Percentiles rank a stretch among this genome's conserved stretches.
phyloP scores from a whole-genome alignment of 768 basidiomycete genomes.

The Artomyces pyxidatus region DNA sequence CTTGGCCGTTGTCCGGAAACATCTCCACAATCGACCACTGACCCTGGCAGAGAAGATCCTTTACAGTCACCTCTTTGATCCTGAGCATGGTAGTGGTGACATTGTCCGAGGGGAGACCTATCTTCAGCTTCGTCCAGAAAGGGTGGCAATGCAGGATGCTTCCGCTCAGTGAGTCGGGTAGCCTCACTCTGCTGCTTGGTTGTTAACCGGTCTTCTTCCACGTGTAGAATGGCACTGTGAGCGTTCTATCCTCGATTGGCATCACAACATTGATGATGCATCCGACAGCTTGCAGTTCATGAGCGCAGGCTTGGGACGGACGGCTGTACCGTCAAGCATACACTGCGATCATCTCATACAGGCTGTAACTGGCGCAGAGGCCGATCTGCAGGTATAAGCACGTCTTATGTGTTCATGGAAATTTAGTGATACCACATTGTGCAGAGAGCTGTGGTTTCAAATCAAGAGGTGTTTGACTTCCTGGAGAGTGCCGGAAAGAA shows the following conservation, averaged over 20 bases:
- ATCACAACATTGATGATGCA: constrained; percentile 3
- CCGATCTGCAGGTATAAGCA: constrained; percentile 84
- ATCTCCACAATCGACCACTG: constrained; percentile 68
- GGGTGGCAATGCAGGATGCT: constrained; percentile 97
- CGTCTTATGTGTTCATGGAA: background rate
- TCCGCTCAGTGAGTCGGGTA: constrained; percentile 65
- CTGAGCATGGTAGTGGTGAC: constrained; percentile 58
- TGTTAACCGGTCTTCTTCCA: constrained; percentile 1
- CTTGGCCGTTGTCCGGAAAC: constrained; percentile 56
- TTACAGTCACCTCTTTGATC: constrained; percentile 84
- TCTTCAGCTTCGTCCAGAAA: constrained; percentile 82
- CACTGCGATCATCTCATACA: constrained; percentile 99
- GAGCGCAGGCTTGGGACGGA: constrained; percentile 82
- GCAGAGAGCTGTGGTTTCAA: constrained; percentile 76
- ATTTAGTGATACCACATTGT: background rate
- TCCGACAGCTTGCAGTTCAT: constrained; percentile 84
- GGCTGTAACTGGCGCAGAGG: constrained; percentile 79
- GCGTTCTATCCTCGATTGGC: background rate
- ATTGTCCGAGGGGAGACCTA: constrained; percentile 81
- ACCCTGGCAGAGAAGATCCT: constrained; percentile 98
- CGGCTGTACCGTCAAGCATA: constrained; percentile 85
- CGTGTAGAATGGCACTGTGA: constrained; percentile 72
- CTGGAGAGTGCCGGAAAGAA: constrained; percentile 85
- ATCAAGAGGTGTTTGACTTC: constrained; percentile 97
- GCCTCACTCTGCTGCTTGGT: background rate